Evolutionary conservation across 164 flowering plant genomes (phyloP).

Genomic region (Amborella trichopoda): DNA sequence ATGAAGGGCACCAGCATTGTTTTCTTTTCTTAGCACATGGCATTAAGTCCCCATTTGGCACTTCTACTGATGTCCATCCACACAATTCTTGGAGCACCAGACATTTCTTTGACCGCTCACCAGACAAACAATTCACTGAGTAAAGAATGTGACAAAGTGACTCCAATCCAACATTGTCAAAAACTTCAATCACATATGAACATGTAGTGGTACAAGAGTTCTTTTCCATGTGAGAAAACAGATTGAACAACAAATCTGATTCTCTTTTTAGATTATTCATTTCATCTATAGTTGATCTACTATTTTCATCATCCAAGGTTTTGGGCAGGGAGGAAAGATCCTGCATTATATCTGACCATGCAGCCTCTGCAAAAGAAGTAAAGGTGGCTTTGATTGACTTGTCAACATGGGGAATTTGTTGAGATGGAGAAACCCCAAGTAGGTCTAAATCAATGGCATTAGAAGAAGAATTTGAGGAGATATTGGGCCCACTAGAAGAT

Average conservation of each 20-base stretch:
- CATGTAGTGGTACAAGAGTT: no score
- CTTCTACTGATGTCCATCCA: constrained; percentile 8
- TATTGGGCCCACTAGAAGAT: no score
- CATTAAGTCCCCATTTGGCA: constrained; percentile 2
- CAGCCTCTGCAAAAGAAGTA: constrained; percentile 37
- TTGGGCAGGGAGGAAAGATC: constrained; percentile 35
- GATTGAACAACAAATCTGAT: no score
- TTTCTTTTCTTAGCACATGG: background rate
- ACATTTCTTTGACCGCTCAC: constrained; percentile 5
- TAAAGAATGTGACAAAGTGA: constrained; percentile 28
- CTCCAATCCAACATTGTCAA: constrained; percentile 22
- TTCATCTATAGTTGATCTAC: no score
- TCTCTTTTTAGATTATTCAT: no score
- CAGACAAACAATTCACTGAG: constrained; percentile 41
- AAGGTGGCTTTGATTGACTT: no score
- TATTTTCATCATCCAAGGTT: background rate
- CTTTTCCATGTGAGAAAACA: no score
- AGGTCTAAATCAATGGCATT: no score
- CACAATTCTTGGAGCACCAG: constrained; percentile 7
- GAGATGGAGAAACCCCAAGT: no score
- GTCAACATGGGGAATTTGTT: no score
- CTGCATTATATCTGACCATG: constrained; percentile 60
- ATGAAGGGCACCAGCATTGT: constrained; percentile 58
- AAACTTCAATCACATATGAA: constrained; percentile 7
- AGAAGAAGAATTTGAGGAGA: no score